Base-by-base conservation (phyloP, 2,329 filamentous ascomycete genomes). In the Aspergillus thermomutatus region DNA sequence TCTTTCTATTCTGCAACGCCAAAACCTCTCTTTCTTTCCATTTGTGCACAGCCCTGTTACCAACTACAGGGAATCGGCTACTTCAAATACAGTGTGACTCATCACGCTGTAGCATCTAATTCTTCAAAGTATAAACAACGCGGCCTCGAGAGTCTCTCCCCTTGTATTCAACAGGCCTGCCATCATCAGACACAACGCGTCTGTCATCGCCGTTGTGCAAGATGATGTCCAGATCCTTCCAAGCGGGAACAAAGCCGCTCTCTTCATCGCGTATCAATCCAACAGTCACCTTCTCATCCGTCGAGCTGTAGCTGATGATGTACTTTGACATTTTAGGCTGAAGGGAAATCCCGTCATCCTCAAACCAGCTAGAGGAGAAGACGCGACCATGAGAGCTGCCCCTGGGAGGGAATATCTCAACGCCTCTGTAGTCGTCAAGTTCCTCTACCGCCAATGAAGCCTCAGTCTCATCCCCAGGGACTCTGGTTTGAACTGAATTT, bases 351-450 rank as follows among this genome's bases (percentile, higher is more conserved):
- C 82, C 83, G 67, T 86, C 82, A 58, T 86, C 83, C 65, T 86
- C 83, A 49, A 77, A 78, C 82, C 83, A 86, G 0, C 70, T 77
- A 14, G 70, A 77, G 17, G 57, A 59, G 57, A 74, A 80, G 7
- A 68, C 73, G 14, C 65, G 68, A 0, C 70, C 76, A 41, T 74
- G 68, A 2, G 72, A 76, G 25, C 69, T 74, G 0, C 73, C 73
- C 26, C 70, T 69, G 0, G 82, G 78, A 2, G 83, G 83, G 66
- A 85, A 85, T 23, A 86, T 78, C 65, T 86, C 83, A 0, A 85
- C 72, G 1, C 76, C 83, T 6, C 83, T 75, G 60, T 81, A 84
- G 60, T 85, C 81, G 56, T 86, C 83, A 0, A 76, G 62, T 10
- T 78, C 77, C 3, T 66, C 54, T 7, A 71, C 64, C 0, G 67